Percentiles rank a stretch among this genome's conserved stretches.
Evolutionary conservation across 768 basidiomycete genomes (phyloP).

Genomic region (Kockovaella imperatae): DNA sequence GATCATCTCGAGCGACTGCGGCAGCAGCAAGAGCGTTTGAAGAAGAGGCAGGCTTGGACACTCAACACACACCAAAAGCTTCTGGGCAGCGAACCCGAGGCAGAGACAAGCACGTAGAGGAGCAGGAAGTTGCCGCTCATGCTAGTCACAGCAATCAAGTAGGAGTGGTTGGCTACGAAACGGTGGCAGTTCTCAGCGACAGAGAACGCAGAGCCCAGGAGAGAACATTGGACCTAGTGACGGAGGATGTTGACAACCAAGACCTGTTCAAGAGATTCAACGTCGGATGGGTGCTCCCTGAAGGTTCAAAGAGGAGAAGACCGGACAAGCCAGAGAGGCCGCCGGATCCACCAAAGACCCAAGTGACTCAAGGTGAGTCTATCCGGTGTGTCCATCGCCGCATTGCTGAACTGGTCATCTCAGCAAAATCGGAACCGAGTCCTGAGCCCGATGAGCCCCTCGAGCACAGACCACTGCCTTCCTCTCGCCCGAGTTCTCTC

Average conservation of each 20-base stretch:
- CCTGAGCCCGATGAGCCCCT: too few relatives aligned
- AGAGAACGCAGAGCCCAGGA: conserved; percentile 34
- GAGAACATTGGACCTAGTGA: conserved; percentile 48
- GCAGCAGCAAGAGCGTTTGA: conserved; percentile 22
- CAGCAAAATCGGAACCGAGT: too few relatives aligned
- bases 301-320: conserved; percentile 60
- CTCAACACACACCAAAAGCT: background rate
- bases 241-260: conserved; percentile 63
- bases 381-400: too few relatives aligned
- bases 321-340: conserved; percentile 49
- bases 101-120: background rate
- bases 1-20: conserved; percentile 23
- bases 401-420: too few relatives aligned
- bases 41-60: conserved; percentile 20
- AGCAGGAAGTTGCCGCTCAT: background rate
- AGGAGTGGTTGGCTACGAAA: conserved; percentile 34
- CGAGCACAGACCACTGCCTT: too few relatives aligned
- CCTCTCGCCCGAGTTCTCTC: too few relatives aligned
- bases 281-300: conserved; percentile 76
- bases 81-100: background rate
- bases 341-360: conserved; percentile 6
- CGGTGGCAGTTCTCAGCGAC: conserved; percentile 25
- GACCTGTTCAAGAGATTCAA: conserved; percentile 76
- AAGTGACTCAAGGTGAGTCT: too few relatives aligned
- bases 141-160: conserved; percentile 4